Base-by-base conservation (phyloP, 768 basidiomycete genomes). In the Podaxis mareebaensis region DNA sequence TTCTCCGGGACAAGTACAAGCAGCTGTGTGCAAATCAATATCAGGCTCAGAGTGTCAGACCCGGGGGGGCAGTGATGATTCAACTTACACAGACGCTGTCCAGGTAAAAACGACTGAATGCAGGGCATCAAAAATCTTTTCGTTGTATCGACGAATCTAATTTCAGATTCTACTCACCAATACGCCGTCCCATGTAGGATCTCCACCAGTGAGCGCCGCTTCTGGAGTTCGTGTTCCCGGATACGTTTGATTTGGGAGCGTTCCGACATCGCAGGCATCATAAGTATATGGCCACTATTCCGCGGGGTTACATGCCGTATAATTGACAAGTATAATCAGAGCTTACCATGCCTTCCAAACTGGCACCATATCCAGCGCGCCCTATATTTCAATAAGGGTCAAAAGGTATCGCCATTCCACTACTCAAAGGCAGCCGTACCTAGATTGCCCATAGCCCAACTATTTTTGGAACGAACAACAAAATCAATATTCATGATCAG, bases 261-360 rank as follows among this genome's bases (percentile, higher is more conserved):
- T 95, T 1, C 93, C 93, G 6, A 92, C 83, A 69, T 95, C 93
- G 70, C 93, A 94, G 2, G 85, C 73, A 61, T 90, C 87, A 68
- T 90, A 90, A 4, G 82, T 81, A 70, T 88, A 90, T 7, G 90
- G 89, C 88, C 88, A 90, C 86, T 70, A 66, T 26, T 63, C 15
- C 33, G 38, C 24, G 58, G 15, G 30, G 52, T 60, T 40, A 30
- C 13, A 40, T 36, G 3, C 36, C 4, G 11, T 22, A 5, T n/a
- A 33, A 15, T 12, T 4, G 6, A 24, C 26, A 10, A 48, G 51
- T 54, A 24, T 12, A 49, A 10, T 22, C 22, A 15, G 3, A n/a
- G 70, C 82, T 17, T 73, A 89, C 89, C 83, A 85, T 74, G 57
- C 88, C 89, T 63, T 90, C 89, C 3, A 87, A 77, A 62, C 81